Conservation (phyloP, 169 alveolate species). For the Cryptosporidium bovis region DNA sequence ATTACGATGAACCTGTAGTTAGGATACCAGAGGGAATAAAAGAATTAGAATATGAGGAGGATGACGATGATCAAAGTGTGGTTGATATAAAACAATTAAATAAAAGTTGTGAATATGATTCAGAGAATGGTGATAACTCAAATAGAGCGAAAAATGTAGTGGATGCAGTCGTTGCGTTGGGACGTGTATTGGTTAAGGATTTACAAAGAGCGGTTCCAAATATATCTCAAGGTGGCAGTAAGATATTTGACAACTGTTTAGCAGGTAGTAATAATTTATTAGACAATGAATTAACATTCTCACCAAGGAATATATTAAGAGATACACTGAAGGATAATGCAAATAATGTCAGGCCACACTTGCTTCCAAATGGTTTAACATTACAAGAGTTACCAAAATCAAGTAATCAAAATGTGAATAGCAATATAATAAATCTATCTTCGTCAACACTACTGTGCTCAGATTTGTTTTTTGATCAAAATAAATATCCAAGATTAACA, state of each 20-base stretch:
- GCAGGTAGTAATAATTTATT: slow-evolving; percentile 22
- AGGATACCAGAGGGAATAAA: slow-evolving; percentile 56
- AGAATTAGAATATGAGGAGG: slow-evolving; percentile 62
- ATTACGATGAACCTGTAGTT: slow-evolving; percentile 61
- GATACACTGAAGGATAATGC: slow-evolving; percentile 21
- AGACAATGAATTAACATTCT: slow-evolving; percentile 45
- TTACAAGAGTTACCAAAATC: slow-evolving; percentile 50
- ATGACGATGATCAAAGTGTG: slow-evolving; percentile 73
- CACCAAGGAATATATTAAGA: slow-evolving; percentile 39
- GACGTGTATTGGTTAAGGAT: slow-evolving; percentile 71
- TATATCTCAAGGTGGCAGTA: slow-evolving; percentile 22
- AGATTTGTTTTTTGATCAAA: slow-evolving; percentile 55
- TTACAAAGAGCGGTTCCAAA: slow-evolving; percentile 68
- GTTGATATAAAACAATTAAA: slow-evolving; percentile 55
- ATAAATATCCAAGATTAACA: slow-evolving; percentile 31
- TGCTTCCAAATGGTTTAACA: slow-evolving; percentile 69
- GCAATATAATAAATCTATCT: background rate
- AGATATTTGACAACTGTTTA: slow-evolving; percentile 59
- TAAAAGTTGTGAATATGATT: slow-evolving; percentile 43
- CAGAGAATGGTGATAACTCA: slow-evolving; percentile 59
- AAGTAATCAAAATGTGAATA: background rate
- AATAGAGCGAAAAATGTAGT: slow-evolving; percentile 71
- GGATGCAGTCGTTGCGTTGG: slow-evolving; percentile 72
- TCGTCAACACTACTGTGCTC: slow-evolving; percentile 36
- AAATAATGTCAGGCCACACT: slow-evolving; percentile 42